phyloP scores from a whole-genome alignment of 768 basidiomycete species.

The Tubosaeta sp. region DNA sequence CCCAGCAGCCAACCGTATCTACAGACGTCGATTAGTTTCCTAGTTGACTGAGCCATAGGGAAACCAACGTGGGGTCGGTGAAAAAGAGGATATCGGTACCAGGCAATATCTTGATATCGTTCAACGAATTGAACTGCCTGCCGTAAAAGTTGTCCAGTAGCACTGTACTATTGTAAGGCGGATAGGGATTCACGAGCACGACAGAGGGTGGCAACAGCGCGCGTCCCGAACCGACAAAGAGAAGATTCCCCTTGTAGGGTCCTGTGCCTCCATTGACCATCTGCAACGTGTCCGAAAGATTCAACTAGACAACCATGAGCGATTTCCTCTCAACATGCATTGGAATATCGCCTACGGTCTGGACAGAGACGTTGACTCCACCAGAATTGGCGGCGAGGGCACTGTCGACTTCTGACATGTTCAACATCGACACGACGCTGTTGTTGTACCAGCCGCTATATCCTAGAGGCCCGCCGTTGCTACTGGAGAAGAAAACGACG shows the following conservation, averaged over 20 bases:
- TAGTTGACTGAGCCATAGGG: not conserved
- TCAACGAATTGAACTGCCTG: slow-evolving; percentile 78
- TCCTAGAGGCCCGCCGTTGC: slow-evolving; percentile 62
- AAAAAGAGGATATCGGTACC: slow-evolving; percentile 66
- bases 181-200: slow-evolving; percentile 57
- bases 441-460: slow-evolving; percentile 62
- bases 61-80: slow-evolving; percentile 62
- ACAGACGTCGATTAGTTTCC: not conserved
- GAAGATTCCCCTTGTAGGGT: slow-evolving; percentile 52
- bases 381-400: slow-evolving; percentile 35
- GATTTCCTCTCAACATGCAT: not conserved
- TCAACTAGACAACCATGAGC: slow-evolving; percentile 39
- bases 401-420: slow-evolving; percentile 49
- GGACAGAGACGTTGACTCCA: slow-evolving; percentile 48
- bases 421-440: slow-evolving; percentile 59
- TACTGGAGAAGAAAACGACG: slow-evolving; percentile 70
- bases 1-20: slow-evolving; percentile 63
- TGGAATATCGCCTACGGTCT: slow-evolving; percentile 27
- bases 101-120: slow-evolving; percentile 75
- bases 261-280: slow-evolving; percentile 73
- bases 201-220: slow-evolving; percentile 59
- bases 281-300: slow-evolving; percentile 54
- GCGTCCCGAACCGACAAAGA: slow-evolving; percentile 64
- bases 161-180: slow-evolving; percentile 64
- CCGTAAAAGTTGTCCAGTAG: slow-evolving; percentile 78